These are phyloP conservation scores for Candida easanensis DNA, from an alignment of 805 yeast genomes.

Conservation along the genomic window DNA sequence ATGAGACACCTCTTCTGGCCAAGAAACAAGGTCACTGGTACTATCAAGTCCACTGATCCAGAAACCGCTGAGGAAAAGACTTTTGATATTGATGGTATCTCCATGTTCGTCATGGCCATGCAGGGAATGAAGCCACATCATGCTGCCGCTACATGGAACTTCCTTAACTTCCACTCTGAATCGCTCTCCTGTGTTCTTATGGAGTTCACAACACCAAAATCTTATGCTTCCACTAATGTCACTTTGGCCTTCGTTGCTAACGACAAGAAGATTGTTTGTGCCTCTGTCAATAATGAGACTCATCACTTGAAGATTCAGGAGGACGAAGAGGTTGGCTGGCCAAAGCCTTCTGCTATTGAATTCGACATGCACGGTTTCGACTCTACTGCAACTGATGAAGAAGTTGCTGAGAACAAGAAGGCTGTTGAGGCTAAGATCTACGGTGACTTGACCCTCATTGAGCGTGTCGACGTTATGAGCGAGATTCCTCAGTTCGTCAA, in stretches of 20 bases:
- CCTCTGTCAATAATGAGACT: slow-evolving; percentile 64
- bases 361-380: slow-evolving; percentile 54
- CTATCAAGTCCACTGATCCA: slow-evolving; percentile 43
- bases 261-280: slow-evolving; percentile 58
- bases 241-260: slow-evolving; percentile 73
- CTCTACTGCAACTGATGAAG: slow-evolving; percentile 42
- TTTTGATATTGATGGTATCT: slow-evolving; percentile 34
- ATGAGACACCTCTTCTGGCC: slow-evolving; percentile 99
- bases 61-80: slow-evolving; percentile 17
- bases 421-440: slow-evolving; percentile 45
- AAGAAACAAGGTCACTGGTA: slow-evolving; percentile 69
- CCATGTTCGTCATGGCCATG: slow-evolving; percentile 93
- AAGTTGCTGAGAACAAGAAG: slow-evolving; percentile 34
- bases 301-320: slow-evolving; percentile 51
- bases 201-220: slow-evolving; percentile 94
- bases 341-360: slow-evolving; percentile 67
- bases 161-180: slow-evolving; percentile 80
- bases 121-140: slow-evolving; percentile 99
- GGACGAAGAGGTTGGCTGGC: slow-evolving; percentile 83
- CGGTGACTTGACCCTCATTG: slow-evolving; percentile 70
- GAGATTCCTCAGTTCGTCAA: slow-evolving; percentile 94
- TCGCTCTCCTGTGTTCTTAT: slow-evolving; percentile 74
- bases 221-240: slow-evolving; percentile 82
- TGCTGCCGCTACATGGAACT: slow-evolving; percentile 97
- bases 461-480: slow-evolving; percentile 96